phyloP scores from a whole-genome alignment of 2,329 filamentous ascomycete species.

The Aspergillus pseudonomiae region DNA sequence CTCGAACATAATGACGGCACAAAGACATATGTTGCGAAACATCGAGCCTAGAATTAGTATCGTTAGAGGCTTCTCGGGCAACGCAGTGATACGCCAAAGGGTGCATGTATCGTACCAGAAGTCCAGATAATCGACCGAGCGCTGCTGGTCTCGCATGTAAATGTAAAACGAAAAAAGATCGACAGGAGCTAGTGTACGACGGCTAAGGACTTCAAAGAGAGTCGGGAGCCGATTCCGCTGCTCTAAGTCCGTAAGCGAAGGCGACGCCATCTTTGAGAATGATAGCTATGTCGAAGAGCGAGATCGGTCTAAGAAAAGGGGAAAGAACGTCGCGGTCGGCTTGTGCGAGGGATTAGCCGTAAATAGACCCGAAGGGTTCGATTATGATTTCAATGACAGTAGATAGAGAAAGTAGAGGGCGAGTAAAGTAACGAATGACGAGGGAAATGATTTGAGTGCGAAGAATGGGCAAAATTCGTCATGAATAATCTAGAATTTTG shows the following conservation, averaged over 20 bases:
- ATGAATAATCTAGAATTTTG: conserved; percentile 9
- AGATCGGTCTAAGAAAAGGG: conserved; percentile 12
- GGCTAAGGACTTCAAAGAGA: conserved; percentile 91
- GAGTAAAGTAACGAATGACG: conserved; percentile 7
- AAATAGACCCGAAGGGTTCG: neutral
- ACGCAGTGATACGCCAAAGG: neutral
- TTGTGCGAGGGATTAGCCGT: neutral
- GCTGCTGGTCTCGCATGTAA: conserved; percentile 98
- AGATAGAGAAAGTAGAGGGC: neutral
- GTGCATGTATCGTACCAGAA: conserved; percentile 74
- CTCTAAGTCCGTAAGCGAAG: conserved; percentile 41
- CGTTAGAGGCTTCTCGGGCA: conserved; percentile 13
- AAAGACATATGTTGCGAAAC: conserved; percentile 98
- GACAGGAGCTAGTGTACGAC: conserved; percentile 90
- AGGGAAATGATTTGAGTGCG: conserved; percentile 9
- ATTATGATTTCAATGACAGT: neutral
- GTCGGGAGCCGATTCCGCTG: conserved; percentile 85
- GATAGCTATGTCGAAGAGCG: conserved; percentile 1
- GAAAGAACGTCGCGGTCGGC: conserved; percentile 17
- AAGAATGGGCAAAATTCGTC: neutral
- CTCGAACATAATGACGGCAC: conserved; percentile 92
- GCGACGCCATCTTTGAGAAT: conserved; percentile 32
- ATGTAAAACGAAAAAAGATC: conserved; percentile 99
- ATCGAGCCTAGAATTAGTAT: conserved; percentile 73
- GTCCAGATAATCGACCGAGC: conserved; percentile 95